phyloP scores from a whole-genome alignment of 2,329 filamentous ascomycete genomes.

The Exophiala sp. region DNA sequence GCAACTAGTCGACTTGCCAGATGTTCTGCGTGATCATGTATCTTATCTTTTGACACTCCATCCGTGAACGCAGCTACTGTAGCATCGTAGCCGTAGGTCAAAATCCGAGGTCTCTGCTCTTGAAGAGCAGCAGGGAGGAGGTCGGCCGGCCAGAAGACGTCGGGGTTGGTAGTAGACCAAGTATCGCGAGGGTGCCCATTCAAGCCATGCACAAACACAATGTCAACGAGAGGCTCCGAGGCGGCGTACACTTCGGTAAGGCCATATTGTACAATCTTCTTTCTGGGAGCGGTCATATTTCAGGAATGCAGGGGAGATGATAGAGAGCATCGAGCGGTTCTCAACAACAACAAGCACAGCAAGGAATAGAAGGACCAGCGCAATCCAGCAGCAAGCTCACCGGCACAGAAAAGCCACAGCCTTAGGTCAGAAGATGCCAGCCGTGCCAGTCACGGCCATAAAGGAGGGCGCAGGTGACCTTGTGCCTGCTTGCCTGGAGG shows the following conservation, averaged over 20 bases:
- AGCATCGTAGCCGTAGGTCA: constrained; percentile 71
- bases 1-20: constrained; percentile 58
- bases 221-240: constrained; percentile 41
- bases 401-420: constrained; percentile 4
- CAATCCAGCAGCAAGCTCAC: constrained; percentile 6
- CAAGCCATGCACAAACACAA: constrained; percentile 65
- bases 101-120: constrained; percentile 54
- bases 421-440: constrained; percentile 4
- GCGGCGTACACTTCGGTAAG: constrained; percentile 40
- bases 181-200: constrained; percentile 60
- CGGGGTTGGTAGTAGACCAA: constrained; percentile 52
- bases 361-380: background rate
- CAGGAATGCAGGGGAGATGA: background rate
- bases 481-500: constrained; percentile 13
- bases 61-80: constrained; percentile 50
- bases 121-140: constrained; percentile 58
- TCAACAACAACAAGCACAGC: background rate
- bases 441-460: constrained; percentile 7
- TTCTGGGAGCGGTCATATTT: constrained; percentile 13
- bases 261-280: constrained; percentile 36
- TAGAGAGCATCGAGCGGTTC: constrained; percentile 1
- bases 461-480: constrained; percentile 18
- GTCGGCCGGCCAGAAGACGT: constrained; percentile 63
- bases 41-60: constrained; percentile 57
- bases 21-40: constrained; percentile 66